A percentile compares a stretch with the other conserved stretches of the same genome.
Evolutionary conservation across 257 asterid genomes (phyloP).

Genomic region (Vinca minor): DNA sequence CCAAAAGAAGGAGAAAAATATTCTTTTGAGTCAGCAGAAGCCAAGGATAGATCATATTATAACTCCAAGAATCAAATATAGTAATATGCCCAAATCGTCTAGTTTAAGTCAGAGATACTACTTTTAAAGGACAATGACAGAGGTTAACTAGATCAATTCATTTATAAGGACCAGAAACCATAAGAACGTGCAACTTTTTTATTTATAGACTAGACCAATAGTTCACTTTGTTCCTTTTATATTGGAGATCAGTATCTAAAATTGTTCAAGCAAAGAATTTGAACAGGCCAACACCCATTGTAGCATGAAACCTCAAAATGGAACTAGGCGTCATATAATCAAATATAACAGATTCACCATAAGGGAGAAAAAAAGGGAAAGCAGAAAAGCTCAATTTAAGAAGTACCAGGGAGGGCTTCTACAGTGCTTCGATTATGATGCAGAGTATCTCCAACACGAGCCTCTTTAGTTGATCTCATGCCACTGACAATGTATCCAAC

Average conservation of each 20-base stretch:
- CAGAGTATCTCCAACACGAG: slow-evolving; percentile 95
- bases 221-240: background rate
- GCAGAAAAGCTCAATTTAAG: background rate
- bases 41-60: background rate
- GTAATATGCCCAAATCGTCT: background rate
- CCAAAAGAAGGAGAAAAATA: slow-evolving; percentile 7
- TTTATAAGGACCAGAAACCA: background rate
- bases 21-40: background rate
- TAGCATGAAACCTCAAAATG: background rate
- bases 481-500: slow-evolving; percentile 93
- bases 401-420: slow-evolving; percentile 83
- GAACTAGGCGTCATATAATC: background rate
- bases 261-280: background rate
- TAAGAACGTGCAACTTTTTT: background rate
- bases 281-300: background rate
- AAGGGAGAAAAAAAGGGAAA: background rate
- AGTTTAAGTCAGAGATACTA: background rate
- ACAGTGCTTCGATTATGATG: slow-evolving; percentile 49
- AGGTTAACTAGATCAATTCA: background rate
- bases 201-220: background rate
- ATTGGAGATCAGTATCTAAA: background rate
- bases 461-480: slow-evolving; percentile 95
- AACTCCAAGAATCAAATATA: background rate
- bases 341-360: background rate
- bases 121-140: background rate